phyloP scores from a whole-genome alignment of 768 basidiomycete species.

The Trametes sanguinea region DNA sequence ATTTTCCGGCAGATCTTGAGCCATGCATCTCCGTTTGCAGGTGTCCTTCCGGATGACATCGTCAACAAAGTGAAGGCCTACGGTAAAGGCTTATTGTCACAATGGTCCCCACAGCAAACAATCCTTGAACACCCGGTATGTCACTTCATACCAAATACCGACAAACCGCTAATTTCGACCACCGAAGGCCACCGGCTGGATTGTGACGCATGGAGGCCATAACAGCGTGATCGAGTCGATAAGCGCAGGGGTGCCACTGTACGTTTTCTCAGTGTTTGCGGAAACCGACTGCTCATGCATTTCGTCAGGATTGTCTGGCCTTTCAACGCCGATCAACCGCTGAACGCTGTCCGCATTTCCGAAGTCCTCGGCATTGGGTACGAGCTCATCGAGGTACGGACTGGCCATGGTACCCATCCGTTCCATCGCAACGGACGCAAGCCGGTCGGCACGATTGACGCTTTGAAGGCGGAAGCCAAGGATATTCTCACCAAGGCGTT shows the following conservation, averaged over 20 bases:
- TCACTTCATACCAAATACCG: neutral
- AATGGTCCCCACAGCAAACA: conserved; percentile 21
- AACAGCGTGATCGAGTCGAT: conserved; percentile 30
- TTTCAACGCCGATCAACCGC: conserved; percentile 28
- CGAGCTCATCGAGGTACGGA: conserved; percentile 32
- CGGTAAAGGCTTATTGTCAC: conserved; percentile 11
- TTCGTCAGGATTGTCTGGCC: conserved; percentile 32
- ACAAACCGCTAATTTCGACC: neutral
- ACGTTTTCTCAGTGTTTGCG: neutral
- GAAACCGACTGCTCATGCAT: neutral
- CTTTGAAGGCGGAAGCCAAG: conserved; percentile 23
- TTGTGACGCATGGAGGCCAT: conserved; percentile 31
- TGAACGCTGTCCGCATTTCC: conserved; percentile 25
- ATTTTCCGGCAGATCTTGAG: conserved; percentile 8
- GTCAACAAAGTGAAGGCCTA: conserved; percentile 14
- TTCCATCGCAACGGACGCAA: conserved; percentile 23
- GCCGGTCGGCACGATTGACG: conserved; percentile 27
- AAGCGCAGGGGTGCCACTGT: conserved; percentile 25
- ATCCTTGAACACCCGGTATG: conserved; percentile 18
- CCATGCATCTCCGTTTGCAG: conserved; percentile 19
- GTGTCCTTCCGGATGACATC: conserved; percentile 9
- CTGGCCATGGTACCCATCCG: conserved; percentile 21
- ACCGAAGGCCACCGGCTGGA: conserved; percentile 21
- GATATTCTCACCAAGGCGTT: conserved; percentile 26
- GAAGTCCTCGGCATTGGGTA: conserved; percentile 28